Conservation (phyloP, 2,329 filamentous ascomycete species). For the Pestalotiopsis sp. region DNA sequence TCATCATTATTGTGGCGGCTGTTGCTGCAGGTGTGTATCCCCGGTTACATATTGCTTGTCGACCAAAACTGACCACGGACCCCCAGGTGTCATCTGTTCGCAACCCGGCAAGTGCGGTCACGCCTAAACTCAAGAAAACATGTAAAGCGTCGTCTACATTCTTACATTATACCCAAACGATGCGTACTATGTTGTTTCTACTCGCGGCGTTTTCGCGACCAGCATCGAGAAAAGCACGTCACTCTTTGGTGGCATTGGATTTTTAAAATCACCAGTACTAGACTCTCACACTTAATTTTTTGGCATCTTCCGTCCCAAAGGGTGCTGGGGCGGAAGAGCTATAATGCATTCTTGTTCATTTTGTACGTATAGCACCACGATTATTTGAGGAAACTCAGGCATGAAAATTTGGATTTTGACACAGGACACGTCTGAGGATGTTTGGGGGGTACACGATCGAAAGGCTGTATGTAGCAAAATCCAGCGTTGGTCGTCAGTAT, state of each 20-base stretch:
- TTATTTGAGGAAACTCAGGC: neutral
- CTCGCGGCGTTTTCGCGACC: neutral
- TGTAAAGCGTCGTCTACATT: neutral
- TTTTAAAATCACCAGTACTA: slow-evolving; percentile 4
- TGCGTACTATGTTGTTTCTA: neutral
- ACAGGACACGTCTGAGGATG: neutral
- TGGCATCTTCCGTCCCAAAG: neutral
- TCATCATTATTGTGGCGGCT: slow-evolving; percentile 57
- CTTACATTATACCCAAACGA: slow-evolving; percentile 3
- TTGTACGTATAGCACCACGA: slow-evolving; percentile 4
- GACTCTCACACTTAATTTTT: slow-evolving; percentile 10
- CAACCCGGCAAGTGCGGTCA: neutral
- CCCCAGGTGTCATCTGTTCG: neutral
- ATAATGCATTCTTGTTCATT: slow-evolving; percentile 13
- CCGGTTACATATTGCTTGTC: neutral
- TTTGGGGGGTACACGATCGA: neutral
- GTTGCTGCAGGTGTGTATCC: slow-evolving; percentile 53
- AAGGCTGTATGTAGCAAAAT: slow-evolving; percentile 6
- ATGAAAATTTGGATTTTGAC: slow-evolving; percentile 6
- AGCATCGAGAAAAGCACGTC: neutral
- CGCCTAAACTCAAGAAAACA: neutral
- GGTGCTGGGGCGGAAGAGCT: neutral
- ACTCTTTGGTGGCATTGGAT: neutral
- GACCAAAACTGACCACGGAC: neutral
- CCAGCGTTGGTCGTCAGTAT: neutral